These are phyloP conservation scores for Wakefieldia striispora DNA, from an alignment of 768 basidiomycete genomes.

Conservation along the genomic window DNA sequence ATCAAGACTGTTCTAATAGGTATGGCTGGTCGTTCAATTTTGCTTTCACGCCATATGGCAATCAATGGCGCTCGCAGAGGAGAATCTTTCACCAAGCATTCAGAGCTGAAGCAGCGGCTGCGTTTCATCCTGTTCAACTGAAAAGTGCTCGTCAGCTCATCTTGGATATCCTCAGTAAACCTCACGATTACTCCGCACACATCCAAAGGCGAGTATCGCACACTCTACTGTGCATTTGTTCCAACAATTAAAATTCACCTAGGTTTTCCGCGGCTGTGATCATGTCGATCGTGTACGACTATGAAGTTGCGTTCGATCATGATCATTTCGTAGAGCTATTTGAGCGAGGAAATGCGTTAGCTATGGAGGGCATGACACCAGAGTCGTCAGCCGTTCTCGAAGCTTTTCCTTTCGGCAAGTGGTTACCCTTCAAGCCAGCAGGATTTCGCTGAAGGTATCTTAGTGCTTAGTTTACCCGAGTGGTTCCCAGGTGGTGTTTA, in stretches of 20 bases:
- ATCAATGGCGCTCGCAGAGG: slow-evolving; percentile 23
- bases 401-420: slow-evolving; percentile 25
- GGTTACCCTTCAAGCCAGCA: not conserved
- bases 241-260: not conserved
- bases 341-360: slow-evolving; percentile 28
- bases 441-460: not conserved
- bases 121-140: slow-evolving; percentile 18
- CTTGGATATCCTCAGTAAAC: slow-evolving; percentile 7
- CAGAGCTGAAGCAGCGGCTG: slow-evolving; percentile 10
- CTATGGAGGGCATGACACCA: slow-evolving; percentile 14
- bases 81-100: slow-evolving; percentile 18
- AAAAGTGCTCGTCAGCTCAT: slow-evolving; percentile 17
- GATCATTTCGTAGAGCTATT: slow-evolving; percentile 40
- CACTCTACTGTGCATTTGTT: not conserved
- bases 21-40: not conserved
- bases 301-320: slow-evolving; percentile 32
- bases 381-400: slow-evolving; percentile 13
- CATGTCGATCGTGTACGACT: slow-evolving; percentile 42
- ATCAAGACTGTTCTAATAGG: too few species aligned
- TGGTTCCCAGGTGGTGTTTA: slow-evolving; percentile 29
- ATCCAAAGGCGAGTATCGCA: slow-evolving; percentile 13
- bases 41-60: slow-evolving; percentile 17
- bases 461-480: slow-evolving; percentile 22
- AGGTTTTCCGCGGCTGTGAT: slow-evolving; percentile 37
- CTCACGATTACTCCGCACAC: slow-evolving; percentile 3